Percentiles rank a stretch among this genome's conserved stretches.
Evolutionary conservation across 2,329 filamentous ascomycete species (phyloP).

Genomic region (Epichloe festucae): DNA sequence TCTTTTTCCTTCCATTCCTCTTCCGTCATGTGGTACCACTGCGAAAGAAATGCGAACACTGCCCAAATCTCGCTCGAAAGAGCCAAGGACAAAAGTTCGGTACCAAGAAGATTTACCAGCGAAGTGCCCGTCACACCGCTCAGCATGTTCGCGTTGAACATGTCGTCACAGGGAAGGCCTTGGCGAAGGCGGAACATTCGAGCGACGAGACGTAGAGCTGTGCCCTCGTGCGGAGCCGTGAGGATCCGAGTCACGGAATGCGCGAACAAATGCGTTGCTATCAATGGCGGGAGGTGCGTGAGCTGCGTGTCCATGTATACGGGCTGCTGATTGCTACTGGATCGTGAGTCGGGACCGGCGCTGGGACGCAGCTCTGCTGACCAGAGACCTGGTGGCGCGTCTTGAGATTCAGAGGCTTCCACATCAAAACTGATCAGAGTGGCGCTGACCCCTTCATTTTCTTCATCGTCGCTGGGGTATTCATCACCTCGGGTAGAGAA

Average conservation of each 20-base stretch:
- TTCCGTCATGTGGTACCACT: conserved; percentile 28
- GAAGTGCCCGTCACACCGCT: conserved; percentile 26
- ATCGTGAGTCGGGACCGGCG: conserved; percentile 19
- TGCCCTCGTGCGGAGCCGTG: conserved; percentile 33
- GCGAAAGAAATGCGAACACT: conserved; percentile 23
- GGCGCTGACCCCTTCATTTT: conserved; percentile 39
- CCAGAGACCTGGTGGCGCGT: conserved; percentile 40
- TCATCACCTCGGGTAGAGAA: conserved; percentile 37
- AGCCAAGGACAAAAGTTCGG: conserved; percentile 32
- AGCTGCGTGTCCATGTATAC: conserved; percentile 36
- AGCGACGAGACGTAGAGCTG: conserved; percentile 31
- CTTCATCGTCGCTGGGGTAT: conserved; percentile 43
- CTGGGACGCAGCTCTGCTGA: conserved; percentile 45
- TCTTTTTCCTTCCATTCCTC: conserved; percentile 30
- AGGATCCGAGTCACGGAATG: conserved; percentile 29
- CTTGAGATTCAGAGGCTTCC: conserved; percentile 40
- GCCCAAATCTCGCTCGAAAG: conserved; percentile 34
- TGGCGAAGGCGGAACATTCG: conserved; percentile 26
- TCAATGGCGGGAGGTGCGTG: conserved; percentile 35
- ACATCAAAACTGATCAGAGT: conserved; percentile 50
- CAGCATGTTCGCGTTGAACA: conserved; percentile 25
- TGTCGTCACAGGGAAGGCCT: conserved; percentile 24
- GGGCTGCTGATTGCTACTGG: conserved; percentile 14
- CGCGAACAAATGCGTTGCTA: conserved; percentile 34
- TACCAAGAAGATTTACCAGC: conserved; percentile 30